phyloP scores from a whole-genome alignment of 2,329 filamentous ascomycete species.

The Penicillium brevicompactum region DNA sequence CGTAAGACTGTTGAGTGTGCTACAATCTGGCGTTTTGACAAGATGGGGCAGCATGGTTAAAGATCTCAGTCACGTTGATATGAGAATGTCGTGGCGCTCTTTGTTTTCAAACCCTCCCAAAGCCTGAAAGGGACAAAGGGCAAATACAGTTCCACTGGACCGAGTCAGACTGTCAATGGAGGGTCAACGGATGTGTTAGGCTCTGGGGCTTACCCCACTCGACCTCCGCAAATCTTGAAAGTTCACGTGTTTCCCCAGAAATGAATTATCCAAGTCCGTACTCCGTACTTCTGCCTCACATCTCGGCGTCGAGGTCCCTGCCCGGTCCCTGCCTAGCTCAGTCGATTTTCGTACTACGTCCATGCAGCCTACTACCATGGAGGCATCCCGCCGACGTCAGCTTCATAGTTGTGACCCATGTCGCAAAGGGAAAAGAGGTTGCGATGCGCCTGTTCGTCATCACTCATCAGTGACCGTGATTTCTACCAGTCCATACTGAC shows the following conservation, averaged over 20 bases:
- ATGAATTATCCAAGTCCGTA: not conserved
- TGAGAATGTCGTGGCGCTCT: too few relatives aligned
- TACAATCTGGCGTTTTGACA: not conserved
- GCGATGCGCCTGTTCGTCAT: slow-evolving; percentile 38
- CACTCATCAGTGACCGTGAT: too few relatives aligned
- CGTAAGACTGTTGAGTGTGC: not conserved
- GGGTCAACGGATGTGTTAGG: not conserved
- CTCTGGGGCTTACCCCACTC: not conserved
- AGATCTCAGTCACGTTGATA: too few relatives aligned
- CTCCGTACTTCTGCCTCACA: not conserved
- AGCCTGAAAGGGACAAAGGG: not conserved
- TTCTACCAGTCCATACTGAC: not conserved
- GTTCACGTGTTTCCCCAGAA: slow-evolving; percentile 2
- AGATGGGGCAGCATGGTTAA: too few relatives aligned
- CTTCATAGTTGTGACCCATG: slow-evolving; percentile 50
- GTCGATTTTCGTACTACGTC: not conserved
- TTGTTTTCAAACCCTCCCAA: not conserved
- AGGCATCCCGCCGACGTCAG: slow-evolving; percentile 17
- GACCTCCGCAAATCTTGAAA: not conserved
- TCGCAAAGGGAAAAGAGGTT: slow-evolving; percentile 49
- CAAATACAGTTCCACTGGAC: slow-evolving; percentile 2
- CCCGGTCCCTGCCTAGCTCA: too few relatives aligned
- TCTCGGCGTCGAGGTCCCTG: not conserved
- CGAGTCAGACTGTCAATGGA: not conserved
- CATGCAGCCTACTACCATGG: slow-evolving; percentile 8